Percentiles rank a stretch among this genome's conserved stretches.
Conservation (phyloP, 176 grass and related monocot genomes). For the Rhynchospora tenuis region DNA sequence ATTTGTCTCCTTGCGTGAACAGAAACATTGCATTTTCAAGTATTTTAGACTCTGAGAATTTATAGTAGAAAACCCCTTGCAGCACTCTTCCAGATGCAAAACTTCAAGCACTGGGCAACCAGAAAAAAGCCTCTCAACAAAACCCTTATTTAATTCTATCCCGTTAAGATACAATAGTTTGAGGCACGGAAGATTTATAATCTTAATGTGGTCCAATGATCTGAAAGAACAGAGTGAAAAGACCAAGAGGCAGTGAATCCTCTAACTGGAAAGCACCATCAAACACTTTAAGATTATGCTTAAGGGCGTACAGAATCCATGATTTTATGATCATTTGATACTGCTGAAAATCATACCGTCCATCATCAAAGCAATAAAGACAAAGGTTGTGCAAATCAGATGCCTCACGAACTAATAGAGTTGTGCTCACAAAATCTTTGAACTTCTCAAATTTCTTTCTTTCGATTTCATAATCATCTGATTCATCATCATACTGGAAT, state of each 20-base stretch:
- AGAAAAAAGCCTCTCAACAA: background rate
- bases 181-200: background rate
- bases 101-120: background rate
- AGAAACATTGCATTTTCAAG: background rate
- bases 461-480: too few relatives aligned
- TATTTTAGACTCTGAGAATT: background rate
- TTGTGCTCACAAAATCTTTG: background rate
- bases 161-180: background rate
- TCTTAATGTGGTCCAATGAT: too few relatives aligned
- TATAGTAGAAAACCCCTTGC: background rate
- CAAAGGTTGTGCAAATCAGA: background rate
- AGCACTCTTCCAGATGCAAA: background rate
- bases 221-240: background rate
- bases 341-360: background rate
- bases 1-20: too few relatives aligned
- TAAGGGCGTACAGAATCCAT: background rate
- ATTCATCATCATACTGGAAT: too few relatives aligned
- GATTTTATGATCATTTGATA: background rate
- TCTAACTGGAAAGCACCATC: too few relatives aligned
- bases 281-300: background rate
- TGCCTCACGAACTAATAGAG: background rate
- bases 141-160: background rate
- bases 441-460: background rate
- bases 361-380: background rate
- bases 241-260: background rate